These are phyloP conservation scores for Volvox reticuliferus DNA, from an alignment of 139 green algal genomes.

Conservation along the genomic window DNA sequence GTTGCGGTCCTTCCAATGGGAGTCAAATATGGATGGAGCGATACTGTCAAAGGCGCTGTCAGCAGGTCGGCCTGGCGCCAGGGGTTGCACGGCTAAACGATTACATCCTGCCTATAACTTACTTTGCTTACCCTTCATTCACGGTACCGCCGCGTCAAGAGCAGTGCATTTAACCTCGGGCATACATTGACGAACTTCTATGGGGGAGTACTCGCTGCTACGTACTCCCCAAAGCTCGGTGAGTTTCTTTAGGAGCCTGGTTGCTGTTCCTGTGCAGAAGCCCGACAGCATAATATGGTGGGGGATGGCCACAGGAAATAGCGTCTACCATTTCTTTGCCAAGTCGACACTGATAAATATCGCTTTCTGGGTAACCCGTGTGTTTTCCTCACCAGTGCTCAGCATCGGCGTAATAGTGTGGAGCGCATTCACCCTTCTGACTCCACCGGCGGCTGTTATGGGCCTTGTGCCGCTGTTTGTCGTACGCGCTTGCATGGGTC, in stretches of 20 bases:
- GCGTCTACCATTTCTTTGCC: too few species aligned
- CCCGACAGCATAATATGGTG: too few species aligned
- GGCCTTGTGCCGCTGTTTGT: constrained; percentile 56
- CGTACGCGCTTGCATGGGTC: constrained; percentile 74
- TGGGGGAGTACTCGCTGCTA: constrained; percentile 64
- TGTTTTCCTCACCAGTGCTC: constrained; percentile 60
- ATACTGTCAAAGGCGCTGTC: constrained; percentile 79
- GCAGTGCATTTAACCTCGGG: constrained; percentile 77
- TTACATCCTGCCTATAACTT: too few species aligned
- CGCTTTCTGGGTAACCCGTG: too few species aligned
- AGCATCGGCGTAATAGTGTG: constrained; percentile 79
- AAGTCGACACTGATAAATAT: too few species aligned
- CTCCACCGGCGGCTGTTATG: constrained; percentile 69
- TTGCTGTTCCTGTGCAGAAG: too few species aligned
- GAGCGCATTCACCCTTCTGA: constrained; percentile 83
- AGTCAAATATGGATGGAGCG: constrained; percentile 73
- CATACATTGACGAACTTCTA: constrained; percentile 72
- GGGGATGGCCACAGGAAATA: too few species aligned
- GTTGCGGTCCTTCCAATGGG: constrained; percentile 40
- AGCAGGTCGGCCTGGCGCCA: constrained; percentile 53
- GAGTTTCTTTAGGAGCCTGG: too few species aligned
- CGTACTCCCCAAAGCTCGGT: constrained; percentile 64
- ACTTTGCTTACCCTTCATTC: too few species aligned
- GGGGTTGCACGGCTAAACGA: too few species aligned
- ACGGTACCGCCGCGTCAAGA: too few species aligned